Evolutionary conservation across 2,329 filamentous ascomycete genomes (phyloP), one percentile per base, ranked within the genome.

Genomic region (Apiospora phragmitis): DNA sequence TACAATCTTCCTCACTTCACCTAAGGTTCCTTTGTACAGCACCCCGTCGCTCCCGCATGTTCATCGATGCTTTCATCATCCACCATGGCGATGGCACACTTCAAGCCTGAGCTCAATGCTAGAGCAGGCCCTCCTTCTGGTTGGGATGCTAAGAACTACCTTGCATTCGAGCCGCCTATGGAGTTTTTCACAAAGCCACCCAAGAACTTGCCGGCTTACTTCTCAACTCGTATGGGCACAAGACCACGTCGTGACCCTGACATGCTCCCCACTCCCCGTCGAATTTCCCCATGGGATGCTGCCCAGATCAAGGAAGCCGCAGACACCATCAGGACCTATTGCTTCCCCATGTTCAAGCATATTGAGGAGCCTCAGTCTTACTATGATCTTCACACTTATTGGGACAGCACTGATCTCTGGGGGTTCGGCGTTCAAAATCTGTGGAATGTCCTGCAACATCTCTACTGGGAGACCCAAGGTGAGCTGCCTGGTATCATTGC

Each of bases 371-470:
- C 70, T 21, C 2, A 32, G 12, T 24, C 32, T 18, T 71, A 70
- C 51, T 0, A 42, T 9, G 51, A 68, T 11, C 51, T 71, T 11
- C 65, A 70, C 43, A 35, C 55, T 26, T 71, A 84, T 73, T 88
- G 85, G 66, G 86, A 88, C 72, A 80, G 81, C 0, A 71, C 76
- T 12, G 86, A 88, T 67, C 77, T 88, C 38, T 88, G 85, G 75
- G 66, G 80, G 45, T 78, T 82, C 16, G 86, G 86, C 9, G 83
- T 83, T 0, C 77, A 83, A 71, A 88, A 88, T 72, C 77, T 88
- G 16, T 86, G 82, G 82, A 84, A 83, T 35, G 79, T 87, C 43
- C 73, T 86, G 62, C 80, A 82, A 41, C 79, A 81, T 11, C 75
- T 87, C 1, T 76, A 75, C 51, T 78, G 79, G 21, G 84, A 86